Conservation (phyloP, 345 rosid genomes). For the Ceriops decandra region DNA sequence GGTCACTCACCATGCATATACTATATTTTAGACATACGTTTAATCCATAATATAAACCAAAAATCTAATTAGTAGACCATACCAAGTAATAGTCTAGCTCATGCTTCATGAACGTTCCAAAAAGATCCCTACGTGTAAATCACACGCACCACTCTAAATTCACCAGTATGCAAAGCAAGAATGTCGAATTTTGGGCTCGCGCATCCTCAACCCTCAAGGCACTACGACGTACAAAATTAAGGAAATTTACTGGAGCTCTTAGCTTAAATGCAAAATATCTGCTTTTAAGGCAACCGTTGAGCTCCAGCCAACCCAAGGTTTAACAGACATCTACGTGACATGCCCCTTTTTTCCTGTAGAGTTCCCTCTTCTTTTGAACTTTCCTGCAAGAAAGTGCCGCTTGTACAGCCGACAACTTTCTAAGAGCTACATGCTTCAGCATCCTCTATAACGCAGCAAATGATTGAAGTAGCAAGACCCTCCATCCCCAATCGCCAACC, state of each 20-base stretch:
- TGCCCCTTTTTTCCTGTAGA: no score
- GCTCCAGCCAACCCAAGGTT: neutral
- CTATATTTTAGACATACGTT: no score
- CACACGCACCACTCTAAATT: neutral
- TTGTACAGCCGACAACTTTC: no score
- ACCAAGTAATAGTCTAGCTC: neutral
- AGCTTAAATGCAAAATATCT: neutral
- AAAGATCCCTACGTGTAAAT: slow-evolving; percentile 16
- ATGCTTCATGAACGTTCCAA: neutral
- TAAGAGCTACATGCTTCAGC: no score
- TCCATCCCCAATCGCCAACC: no score
- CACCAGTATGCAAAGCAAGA: neutral
- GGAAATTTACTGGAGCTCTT: neutral
- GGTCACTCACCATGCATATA: no score
- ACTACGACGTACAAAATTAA: neutral
- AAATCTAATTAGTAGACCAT: no score
- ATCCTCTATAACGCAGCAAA: no score
- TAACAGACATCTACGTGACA: neutral
- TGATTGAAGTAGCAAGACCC: no score
- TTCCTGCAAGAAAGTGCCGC: no score
- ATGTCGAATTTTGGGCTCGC: neutral
- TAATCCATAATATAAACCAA: no score
- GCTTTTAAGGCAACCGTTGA: neutral
- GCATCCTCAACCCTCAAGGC: neutral
- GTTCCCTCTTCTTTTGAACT: no score